phyloP scores from a whole-genome alignment of 352 stramenopile species.

The Globisporangium polare region DNA sequence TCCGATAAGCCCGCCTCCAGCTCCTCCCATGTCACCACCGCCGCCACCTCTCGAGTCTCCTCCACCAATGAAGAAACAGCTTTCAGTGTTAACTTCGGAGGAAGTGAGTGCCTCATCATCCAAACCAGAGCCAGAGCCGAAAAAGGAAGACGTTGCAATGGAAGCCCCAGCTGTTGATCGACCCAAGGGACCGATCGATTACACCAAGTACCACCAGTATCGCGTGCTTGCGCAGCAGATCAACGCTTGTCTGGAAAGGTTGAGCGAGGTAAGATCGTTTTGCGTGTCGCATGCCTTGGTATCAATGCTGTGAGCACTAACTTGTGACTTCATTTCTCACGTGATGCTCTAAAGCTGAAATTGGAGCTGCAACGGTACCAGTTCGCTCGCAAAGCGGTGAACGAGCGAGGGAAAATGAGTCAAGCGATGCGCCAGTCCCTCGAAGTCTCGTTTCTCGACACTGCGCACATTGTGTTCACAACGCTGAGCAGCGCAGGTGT shows the following conservation, averaged over 20 bases:
- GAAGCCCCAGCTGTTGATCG: constrained; percentile 3
- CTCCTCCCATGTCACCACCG: constrained; percentile 44
- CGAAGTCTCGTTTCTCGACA: constrained; percentile 87
- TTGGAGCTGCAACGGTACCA: constrained; percentile 83
- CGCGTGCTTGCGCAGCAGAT: constrained; percentile 68
- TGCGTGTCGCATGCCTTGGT: background rate
- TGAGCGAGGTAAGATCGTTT: constrained; percentile 53
- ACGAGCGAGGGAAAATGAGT: constrained; percentile 58
- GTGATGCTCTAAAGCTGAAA: constrained; percentile 40
- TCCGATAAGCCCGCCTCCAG: constrained; percentile 32
- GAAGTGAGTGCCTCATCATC: constrained; percentile 22
- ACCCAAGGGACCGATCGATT: constrained; percentile 48
- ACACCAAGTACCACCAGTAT: constrained; percentile 68
- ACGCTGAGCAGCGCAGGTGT: constrained; percentile 89
- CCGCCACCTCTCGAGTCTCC: constrained; percentile 25
- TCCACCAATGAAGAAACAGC: constrained; percentile 14
- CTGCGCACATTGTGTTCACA: constrained; percentile 91
- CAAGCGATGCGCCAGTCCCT: constrained; percentile 73
- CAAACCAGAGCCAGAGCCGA: constrained; percentile 12
- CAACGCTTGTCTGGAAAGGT: constrained; percentile 73
- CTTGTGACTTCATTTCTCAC: background rate
- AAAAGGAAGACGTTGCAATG: background rate
- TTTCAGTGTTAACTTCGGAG: constrained; percentile 2
- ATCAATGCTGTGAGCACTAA: background rate
- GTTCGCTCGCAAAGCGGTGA: constrained; percentile 62